These are phyloP conservation scores for Cyanidioschyzon merolae DNA, from an alignment of 23 red algal genomes.

Conservation along the genomic window DNA sequence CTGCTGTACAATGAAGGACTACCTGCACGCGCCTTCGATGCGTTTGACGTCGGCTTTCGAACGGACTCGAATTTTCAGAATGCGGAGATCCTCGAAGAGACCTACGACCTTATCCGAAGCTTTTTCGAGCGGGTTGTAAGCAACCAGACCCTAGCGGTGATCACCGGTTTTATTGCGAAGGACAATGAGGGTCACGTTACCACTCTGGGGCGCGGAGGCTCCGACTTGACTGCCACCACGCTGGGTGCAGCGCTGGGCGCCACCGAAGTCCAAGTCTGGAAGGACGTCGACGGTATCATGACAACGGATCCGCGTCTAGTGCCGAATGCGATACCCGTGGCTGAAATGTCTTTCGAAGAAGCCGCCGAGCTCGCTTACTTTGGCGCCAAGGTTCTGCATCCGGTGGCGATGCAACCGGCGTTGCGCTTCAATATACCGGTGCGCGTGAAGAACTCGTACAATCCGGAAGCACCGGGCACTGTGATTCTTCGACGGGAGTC, in stretches of 20 bases:
- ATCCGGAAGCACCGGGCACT: constrained; percentile 80
- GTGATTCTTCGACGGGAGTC: constrained; percentile 39
- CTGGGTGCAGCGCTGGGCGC: constrained; percentile 65
- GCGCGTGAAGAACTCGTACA: constrained; percentile 97
- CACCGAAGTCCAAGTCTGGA: constrained; percentile 96
- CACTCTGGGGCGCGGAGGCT: constrained; percentile 79
- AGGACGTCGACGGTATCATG: constrained; percentile 91
- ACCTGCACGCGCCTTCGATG: constrained; percentile 49
- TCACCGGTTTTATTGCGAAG: constrained; percentile 97
- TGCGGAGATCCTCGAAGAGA: constrained; percentile 56
- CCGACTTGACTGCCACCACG: constrained; percentile 68
- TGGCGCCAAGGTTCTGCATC: constrained; percentile 92
- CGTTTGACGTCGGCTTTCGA: constrained; percentile 76
- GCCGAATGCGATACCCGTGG: constrained; percentile 51
- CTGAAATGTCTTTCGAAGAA: constrained; percentile 68
- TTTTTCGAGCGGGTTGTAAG: constrained; percentile 49
- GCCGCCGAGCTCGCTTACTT: constrained; percentile 97
- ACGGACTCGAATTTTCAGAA: constrained; percentile 77
- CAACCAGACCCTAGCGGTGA: constrained; percentile 45
- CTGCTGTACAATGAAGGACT: constrained; percentile 63
- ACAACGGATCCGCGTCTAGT: constrained; percentile 88
- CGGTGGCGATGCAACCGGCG: constrained; percentile 88
- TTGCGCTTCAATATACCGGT: constrained; percentile 69
- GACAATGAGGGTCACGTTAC: constrained; percentile 72
- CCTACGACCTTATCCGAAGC: constrained; percentile 27